These are phyloP conservation scores for Grosmannia huntii DNA, from an alignment of 2,329 filamentous ascomycete genomes.

Conservation along the genomic window DNA sequence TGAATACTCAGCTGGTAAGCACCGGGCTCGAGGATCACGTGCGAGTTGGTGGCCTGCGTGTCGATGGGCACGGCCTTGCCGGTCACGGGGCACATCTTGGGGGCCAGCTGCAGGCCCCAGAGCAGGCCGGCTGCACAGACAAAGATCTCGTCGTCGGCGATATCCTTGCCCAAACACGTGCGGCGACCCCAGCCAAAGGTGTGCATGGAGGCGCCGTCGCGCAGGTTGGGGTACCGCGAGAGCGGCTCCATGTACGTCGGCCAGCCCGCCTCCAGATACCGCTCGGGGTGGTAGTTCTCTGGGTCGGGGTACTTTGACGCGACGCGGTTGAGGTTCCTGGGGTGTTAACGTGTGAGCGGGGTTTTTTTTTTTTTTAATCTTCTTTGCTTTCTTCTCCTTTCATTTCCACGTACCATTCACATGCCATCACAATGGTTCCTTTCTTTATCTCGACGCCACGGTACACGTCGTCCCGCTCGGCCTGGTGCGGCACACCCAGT, in stretches of 20 bases:
- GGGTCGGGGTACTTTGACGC: slow-evolving; percentile 47
- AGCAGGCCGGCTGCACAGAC: slow-evolving; percentile 32
- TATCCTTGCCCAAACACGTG: slow-evolving; percentile 47
- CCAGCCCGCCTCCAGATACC: slow-evolving; percentile 49
- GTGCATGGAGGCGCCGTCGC: slow-evolving; percentile 43
- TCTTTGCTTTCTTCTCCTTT: neutral
- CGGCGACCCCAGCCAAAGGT: slow-evolving; percentile 53
- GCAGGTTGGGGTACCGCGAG: slow-evolving; percentile 49
- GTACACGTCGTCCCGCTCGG: slow-evolving; percentile 32
- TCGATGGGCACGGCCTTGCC: slow-evolving; percentile 31
- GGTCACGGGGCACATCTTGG: slow-evolving; percentile 27
- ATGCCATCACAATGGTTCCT: slow-evolving; percentile 34
- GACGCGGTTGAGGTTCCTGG: slow-evolving; percentile 44
- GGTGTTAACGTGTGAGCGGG: neutral
- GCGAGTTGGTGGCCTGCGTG: slow-evolving; percentile 35
- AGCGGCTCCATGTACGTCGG: slow-evolving; percentile 54
- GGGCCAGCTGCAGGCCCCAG: slow-evolving; percentile 34
- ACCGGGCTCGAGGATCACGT: slow-evolving; percentile 38
- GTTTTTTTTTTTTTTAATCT: neutral
- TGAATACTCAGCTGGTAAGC: slow-evolving; percentile 32
- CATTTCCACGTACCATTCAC: slow-evolving; percentile 29
- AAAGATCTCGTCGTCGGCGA: slow-evolving; percentile 48
- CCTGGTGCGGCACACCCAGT: slow-evolving; percentile 36
- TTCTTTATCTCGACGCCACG: slow-evolving; percentile 34
- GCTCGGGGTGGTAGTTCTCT: slow-evolving; percentile 48